A percentile compares a stretch with the other conserved stretches of the same genome.
These are phyloP conservation scores for Choiromyces venosus DNA, from an alignment of 495 filamentous ascomycete genomes.

Conservation along the genomic window DNA sequence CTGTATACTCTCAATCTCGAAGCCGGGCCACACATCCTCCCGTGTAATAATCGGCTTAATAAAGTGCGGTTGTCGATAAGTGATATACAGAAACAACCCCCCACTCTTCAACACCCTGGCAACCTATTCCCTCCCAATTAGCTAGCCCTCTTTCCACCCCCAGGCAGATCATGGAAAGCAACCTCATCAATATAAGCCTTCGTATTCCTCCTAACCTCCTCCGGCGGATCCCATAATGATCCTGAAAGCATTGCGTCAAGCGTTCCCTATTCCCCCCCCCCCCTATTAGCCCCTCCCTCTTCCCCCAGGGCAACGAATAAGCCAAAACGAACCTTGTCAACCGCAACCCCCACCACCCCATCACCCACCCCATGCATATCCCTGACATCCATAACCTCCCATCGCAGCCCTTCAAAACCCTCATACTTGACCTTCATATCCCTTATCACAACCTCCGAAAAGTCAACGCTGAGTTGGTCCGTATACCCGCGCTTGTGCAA, in stretches of 20 bases:
- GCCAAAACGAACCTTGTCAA: conserved; percentile 51
- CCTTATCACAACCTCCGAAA: conserved; percentile 52
- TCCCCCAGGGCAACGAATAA: not conserved
- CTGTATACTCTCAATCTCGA: conserved; percentile 46
- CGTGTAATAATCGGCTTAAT: conserved; percentile 50
- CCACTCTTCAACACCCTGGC: conserved; percentile 51
- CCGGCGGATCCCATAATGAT: conserved; percentile 54
- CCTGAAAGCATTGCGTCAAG: conserved; percentile 60
- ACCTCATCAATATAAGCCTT: conserved; percentile 53
- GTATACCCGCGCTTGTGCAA: conserved; percentile 49
- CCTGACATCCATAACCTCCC: conserved; percentile 53
- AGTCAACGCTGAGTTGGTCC: conserved; percentile 56
- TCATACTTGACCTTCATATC: conserved; percentile 49
- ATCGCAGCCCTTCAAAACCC: conserved; percentile 38
- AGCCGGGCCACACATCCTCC: conserved; percentile 45
- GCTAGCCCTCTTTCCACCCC: conserved; percentile 5
- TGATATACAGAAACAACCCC: conserved; percentile 54
- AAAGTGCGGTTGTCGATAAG: conserved; percentile 59
- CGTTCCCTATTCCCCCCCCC: conserved; percentile 41
- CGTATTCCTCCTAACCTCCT: conserved; percentile 51
- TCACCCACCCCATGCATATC: conserved; percentile 45
- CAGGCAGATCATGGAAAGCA: conserved; percentile 1
- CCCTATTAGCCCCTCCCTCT: not conserved
- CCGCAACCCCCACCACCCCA: conserved; percentile 51
- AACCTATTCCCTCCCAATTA: conserved; percentile 45